These are phyloP conservation scores for Acephala macrosclerotiorum DNA, from an alignment of 2,329 filamentous ascomycete species.

Conservation along the genomic window DNA sequence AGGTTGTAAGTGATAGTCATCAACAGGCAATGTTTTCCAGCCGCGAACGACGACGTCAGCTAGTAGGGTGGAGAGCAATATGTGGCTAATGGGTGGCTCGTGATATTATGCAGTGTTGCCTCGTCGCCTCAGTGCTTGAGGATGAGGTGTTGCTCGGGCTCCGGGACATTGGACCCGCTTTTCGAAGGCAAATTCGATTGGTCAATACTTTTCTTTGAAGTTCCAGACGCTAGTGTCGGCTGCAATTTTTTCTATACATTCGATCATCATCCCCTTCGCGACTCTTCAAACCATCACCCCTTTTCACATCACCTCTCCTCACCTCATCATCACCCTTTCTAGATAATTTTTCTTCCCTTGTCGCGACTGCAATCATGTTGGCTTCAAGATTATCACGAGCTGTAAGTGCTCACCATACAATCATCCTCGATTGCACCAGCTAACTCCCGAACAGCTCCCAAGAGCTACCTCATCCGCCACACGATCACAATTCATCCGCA, in stretches of 20 bases:
- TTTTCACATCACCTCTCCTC: slow-evolving; percentile 18
- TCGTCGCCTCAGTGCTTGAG: not conserved
- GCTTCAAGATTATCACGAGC: slow-evolving; percentile 75
- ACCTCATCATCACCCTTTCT: slow-evolving; percentile 31
- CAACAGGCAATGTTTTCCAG: not conserved
- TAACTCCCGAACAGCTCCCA: slow-evolving; percentile 67
- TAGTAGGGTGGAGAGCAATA: slow-evolving; percentile 5
- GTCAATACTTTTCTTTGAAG: not conserved
- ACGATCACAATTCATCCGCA: slow-evolving; percentile 73
- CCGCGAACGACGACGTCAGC: slow-evolving; percentile 9
- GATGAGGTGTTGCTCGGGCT: not conserved
- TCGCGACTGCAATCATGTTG: slow-evolving; percentile 63
- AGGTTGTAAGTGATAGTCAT: not conserved
- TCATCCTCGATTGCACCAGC: slow-evolving; percentile 32
- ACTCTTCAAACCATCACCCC: slow-evolving; percentile 13
- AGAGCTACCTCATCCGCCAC: slow-evolving; percentile 74
- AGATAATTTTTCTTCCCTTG: slow-evolving; percentile 26
- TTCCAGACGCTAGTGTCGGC: slow-evolving; percentile 3
- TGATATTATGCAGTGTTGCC: slow-evolving; percentile 7
- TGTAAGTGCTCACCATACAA: slow-evolving; percentile 59
- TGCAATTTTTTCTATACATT: slow-evolving; percentile 2
- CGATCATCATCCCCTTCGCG: slow-evolving; percentile 3
- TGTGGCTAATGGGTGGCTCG: not conserved
- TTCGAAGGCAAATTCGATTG: not conserved
- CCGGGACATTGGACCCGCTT: not conserved